Evolutionary conservation across 441 rosid species (phyloP).

Genomic region (Euphorbia celastroides): DNA sequence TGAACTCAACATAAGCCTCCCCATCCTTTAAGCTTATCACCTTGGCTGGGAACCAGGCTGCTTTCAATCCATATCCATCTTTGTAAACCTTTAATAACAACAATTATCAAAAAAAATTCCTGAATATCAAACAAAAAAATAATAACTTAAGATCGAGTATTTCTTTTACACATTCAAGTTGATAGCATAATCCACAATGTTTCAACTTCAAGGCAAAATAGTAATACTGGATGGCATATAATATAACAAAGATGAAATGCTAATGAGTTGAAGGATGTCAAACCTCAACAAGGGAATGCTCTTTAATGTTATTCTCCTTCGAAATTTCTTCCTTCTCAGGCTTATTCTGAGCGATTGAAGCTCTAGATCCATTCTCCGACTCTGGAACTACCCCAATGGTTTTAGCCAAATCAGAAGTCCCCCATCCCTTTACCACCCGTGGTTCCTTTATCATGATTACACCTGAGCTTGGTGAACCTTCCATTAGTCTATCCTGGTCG

Average conservation of each 20-base stretch:
- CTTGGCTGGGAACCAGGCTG: constrained; percentile 83
- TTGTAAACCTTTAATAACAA: constrained; percentile 57
- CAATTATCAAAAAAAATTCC: constrained; percentile 11
- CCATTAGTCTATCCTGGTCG: constrained; percentile 34
- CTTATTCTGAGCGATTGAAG: constrained; percentile 29
- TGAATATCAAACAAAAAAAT: constrained; percentile 1
- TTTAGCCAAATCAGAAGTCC: constrained; percentile 38
- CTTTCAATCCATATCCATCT: constrained; percentile 58
- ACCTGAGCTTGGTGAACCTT: constrained; percentile 37
- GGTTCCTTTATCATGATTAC: constrained; percentile 36
- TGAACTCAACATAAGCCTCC: constrained; percentile 69
- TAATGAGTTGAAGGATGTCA: constrained; percentile 16
- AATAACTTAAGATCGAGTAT: neutral
- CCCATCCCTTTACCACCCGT: constrained; percentile 39
- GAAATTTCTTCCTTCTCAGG: constrained; percentile 31
- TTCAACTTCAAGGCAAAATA: neutral
- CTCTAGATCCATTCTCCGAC: constrained; percentile 37
- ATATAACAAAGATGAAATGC: neutral
- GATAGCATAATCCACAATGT: neutral
- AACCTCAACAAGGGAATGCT: constrained; percentile 91
- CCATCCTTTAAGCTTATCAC: constrained; percentile 69
- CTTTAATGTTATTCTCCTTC: constrained; percentile 47
- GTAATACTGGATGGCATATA: neutral
- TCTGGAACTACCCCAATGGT: constrained; percentile 38
- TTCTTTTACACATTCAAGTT: neutral